Evolutionary conservation across 2,329 filamentous ascomycete species (phyloP).

Genomic region (Colletotrichum eleusines): DNA sequence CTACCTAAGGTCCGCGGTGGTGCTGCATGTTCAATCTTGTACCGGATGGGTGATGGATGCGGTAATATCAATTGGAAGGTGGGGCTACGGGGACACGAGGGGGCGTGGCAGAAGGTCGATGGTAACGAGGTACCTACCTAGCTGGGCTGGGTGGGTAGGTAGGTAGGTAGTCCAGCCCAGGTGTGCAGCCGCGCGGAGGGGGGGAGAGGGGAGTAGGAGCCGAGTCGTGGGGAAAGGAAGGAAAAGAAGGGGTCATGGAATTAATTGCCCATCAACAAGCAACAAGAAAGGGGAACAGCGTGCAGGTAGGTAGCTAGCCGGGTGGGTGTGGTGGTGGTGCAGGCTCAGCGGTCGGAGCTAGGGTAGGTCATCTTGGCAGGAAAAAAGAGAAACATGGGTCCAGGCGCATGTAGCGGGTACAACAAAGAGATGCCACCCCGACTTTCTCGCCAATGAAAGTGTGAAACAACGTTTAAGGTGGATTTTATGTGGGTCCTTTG

Average conservation of each 20-base stretch:
- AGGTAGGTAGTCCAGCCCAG: conserved; percentile 16
- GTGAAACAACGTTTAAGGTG: conserved; percentile 18
- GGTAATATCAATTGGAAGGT: conserved; percentile 30
- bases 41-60: conserved; percentile 39
- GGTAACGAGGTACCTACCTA: conserved; percentile 14
- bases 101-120: conserved; percentile 11
- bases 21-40: too few species aligned
- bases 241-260: conserved; percentile 41
- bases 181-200: conserved; percentile 23
- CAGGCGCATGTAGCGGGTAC: conserved; percentile 32
- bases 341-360: neutral
- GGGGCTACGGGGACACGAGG: conserved; percentile 27
- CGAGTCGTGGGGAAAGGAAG: conserved; percentile 41
- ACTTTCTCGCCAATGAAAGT: conserved; percentile 10
- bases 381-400: conserved; percentile 34
- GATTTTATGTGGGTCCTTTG: conserved; percentile 12
- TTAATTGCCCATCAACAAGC: conserved; percentile 35
- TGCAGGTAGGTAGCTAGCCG: conserved; percentile 8
- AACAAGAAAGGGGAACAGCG: conserved; percentile 31
- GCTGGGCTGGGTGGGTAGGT: too few species aligned
- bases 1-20: too few species aligned
- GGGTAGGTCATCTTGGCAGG: neutral
- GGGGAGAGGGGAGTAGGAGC: conserved; percentile 27
- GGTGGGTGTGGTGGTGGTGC: neutral
- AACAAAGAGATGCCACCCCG: conserved; percentile 4